These are phyloP conservation scores for Ophiostoma sp. DNA, from an alignment of 2,329 filamentous ascomycete species.

Conservation along the genomic window DNA sequence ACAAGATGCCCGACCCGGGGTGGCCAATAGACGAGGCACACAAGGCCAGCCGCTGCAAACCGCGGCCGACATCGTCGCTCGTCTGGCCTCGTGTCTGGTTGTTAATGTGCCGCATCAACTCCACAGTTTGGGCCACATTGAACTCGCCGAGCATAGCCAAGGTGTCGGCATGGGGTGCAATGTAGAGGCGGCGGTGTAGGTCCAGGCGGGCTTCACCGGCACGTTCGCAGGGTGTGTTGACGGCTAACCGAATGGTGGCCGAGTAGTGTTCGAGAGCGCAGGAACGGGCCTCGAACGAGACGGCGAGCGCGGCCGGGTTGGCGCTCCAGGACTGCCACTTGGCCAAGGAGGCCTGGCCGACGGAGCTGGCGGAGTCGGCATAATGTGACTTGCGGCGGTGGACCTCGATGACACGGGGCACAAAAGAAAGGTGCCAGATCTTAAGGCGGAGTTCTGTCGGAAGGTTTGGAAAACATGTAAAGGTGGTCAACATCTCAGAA, in stretches of 20 bases:
- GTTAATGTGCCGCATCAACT: constrained; percentile 10
- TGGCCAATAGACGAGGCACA: constrained; percentile 21
- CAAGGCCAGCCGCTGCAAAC: constrained; percentile 12
- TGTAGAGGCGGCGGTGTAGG: constrained; percentile 34
- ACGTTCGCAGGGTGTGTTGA: constrained; percentile 27
- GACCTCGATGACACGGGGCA: constrained; percentile 39
- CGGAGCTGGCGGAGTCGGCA: constrained; percentile 29
- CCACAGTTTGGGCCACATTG: constrained; percentile 29
- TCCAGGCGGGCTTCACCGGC: constrained; percentile 29
- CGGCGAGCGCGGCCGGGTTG: constrained; percentile 39
- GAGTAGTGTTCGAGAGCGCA: constrained; percentile 37
- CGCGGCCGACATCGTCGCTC: neutral
- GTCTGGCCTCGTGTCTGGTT: neutral
- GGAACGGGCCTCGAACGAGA: constrained; percentile 38
- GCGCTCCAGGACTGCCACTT: constrained; percentile 38
- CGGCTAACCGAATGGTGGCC: constrained; percentile 35
- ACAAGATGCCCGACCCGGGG: constrained; percentile 15
- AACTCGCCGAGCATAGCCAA: constrained; percentile 38
- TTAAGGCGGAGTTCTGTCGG: constrained; percentile 41
- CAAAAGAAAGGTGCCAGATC: constrained; percentile 40
- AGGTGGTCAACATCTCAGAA: constrained; percentile 23
- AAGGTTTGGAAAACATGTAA: constrained; percentile 37
- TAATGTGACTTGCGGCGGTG: constrained; percentile 38
- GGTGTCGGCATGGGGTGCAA: constrained; percentile 37
- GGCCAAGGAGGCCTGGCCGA: constrained; percentile 15